Percentiles rank a stretch among this genome's conserved stretches.
Evolutionary conservation across 179 eudicot genomes (phyloP).

Genomic region (Beta corolliflora): DNA sequence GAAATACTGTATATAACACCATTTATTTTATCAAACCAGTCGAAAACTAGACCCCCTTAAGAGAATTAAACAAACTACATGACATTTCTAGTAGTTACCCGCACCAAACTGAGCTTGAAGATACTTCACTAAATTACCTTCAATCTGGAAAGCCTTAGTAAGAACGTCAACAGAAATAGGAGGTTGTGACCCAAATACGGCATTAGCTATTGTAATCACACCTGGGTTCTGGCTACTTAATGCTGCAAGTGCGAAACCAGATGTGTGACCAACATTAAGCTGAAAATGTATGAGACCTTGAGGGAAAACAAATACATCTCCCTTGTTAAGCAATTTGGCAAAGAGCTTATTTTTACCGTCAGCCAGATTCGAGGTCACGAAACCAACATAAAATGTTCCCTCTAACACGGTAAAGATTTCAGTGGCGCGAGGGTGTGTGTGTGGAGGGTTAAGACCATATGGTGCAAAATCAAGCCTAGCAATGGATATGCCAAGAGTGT

Average conservation of each 20-base stretch:
- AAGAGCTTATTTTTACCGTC: not conserved
- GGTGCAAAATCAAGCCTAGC: slow-evolving; percentile 22
- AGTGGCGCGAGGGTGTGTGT: slow-evolving; percentile 19
- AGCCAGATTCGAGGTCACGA: slow-evolving; percentile 3
- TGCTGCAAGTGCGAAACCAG: slow-evolving; percentile 2
- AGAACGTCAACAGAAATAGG: slow-evolving; percentile 14
- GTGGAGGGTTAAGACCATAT: slow-evolving; percentile 17
- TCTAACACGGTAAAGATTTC: slow-evolving; percentile 11
- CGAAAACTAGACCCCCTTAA: no score
- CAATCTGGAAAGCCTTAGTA: slow-evolving; percentile 12
- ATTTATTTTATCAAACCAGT: not conserved
- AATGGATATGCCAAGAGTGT: slow-evolving; percentile 13
- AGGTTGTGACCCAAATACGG: slow-evolving; percentile 9
- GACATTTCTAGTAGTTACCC: not conserved
- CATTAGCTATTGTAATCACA: slow-evolving; percentile 12
- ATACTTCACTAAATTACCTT: slow-evolving; percentile 10
- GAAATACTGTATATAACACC: not conserved
- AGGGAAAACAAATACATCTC: slow-evolving; percentile 17
- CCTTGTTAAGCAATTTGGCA: slow-evolving; percentile 2
- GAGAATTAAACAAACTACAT: not conserved
- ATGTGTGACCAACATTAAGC: not conserved
- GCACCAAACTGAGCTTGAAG: slow-evolving; percentile 8
- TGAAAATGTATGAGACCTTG: slow-evolving; percentile 20
- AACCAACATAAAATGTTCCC: slow-evolving; percentile 11
- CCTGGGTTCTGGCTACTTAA: slow-evolving; percentile 21